Base-by-base conservation (phyloP, 2,329 filamentous ascomycete species). In the Hypoxylon sp. region DNA sequence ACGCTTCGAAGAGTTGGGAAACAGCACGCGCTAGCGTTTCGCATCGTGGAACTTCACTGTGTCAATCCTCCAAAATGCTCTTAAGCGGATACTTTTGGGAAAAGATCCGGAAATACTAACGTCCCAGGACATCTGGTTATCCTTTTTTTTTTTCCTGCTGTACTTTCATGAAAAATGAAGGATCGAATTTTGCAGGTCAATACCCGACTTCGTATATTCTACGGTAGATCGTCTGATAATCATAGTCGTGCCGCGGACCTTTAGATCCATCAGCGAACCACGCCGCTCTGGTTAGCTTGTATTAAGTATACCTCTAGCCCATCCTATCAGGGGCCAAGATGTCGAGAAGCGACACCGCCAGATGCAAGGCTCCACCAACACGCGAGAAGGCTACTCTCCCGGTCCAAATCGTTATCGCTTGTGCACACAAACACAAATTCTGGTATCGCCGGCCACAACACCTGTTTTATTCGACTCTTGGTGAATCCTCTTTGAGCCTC, bases 1-100 rank as follows among this genome's bases (percentile, higher is more conserved):
- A 63, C 61, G 46, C 42, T 46, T 46, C 51, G 37, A 54, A 63
- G 35, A 55, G 39, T 59, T 50, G 52, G 62, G 48, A 63, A 60
- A 60, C 52, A 64, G 51, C 58, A 62, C 48, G 56, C 68, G 59
- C 70, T 71, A 72, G 58, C 61, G 70, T 68, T 71, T 71, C 69
- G 65, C 53, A 66, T 66, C 59, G 50, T 63, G 64, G 48, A 70
- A 64, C 63, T 71, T 71, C 50, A 44, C 29, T 33, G 37, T 22
- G 56, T 46, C 48, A 42, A 59, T 57, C 44, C 48, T 56, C 58
- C 39, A 39, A 31, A 31, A 35, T 29, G 31, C 55, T 54, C 54
- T n/a, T 33, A 69, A 64, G 55, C n/a, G 64, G 67, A 60, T 65
- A 48, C 42, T 22, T 63, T 37, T 9, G 37, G 59, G 55, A 60